phyloP scores from a whole-genome alignment of 2,329 filamentous ascomycete species.

The Trichophyton equinum region DNA sequence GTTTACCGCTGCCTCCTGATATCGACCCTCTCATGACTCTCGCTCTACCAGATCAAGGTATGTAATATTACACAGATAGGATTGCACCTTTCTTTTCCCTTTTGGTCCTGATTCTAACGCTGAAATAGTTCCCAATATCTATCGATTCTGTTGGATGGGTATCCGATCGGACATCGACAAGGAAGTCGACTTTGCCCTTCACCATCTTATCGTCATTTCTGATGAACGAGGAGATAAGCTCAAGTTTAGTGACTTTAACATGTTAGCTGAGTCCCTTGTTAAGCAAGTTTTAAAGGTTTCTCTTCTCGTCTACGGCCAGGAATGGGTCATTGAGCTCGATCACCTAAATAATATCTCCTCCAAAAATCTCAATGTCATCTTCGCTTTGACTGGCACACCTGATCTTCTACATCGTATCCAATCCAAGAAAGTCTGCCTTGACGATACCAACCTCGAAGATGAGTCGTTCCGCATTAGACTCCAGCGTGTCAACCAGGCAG shows the following conservation, averaged over 20 bases:
- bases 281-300: slow-evolving; percentile 72
- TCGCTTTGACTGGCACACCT: slow-evolving; percentile 54
- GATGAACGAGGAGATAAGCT: slow-evolving; percentile 92
- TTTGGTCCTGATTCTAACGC: background rate
- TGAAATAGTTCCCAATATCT: slow-evolving; percentile 49
- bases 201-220: slow-evolving; percentile 90
- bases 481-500: slow-evolving; percentile 70
- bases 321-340: slow-evolving; percentile 68
- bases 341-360: slow-evolving; percentile 33
- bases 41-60: slow-evolving; percentile 6
- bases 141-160: slow-evolving; percentile 73
- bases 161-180: slow-evolving; percentile 64
- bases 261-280: slow-evolving; percentile 75
- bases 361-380: slow-evolving; percentile 41
- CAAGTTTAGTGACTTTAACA: slow-evolving; percentile 81
- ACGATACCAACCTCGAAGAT: slow-evolving; percentile 57
- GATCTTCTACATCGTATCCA: slow-evolving; percentile 62
- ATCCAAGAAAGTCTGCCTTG: slow-evolving; percentile 46
- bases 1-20: background rate
- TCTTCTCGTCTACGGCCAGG: slow-evolving; percentile 65
- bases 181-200: slow-evolving; percentile 85
- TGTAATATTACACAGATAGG: background rate
- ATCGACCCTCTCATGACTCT: slow-evolving; percentile 4
- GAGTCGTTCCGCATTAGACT: slow-evolving; percentile 58
- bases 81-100: background rate